A percentile compares a stretch with the other conserved stretches of the same genome.
phyloP scores from a whole-genome alignment of 805 yeast species.

The Scheffersomyces stipitis region DNA sequence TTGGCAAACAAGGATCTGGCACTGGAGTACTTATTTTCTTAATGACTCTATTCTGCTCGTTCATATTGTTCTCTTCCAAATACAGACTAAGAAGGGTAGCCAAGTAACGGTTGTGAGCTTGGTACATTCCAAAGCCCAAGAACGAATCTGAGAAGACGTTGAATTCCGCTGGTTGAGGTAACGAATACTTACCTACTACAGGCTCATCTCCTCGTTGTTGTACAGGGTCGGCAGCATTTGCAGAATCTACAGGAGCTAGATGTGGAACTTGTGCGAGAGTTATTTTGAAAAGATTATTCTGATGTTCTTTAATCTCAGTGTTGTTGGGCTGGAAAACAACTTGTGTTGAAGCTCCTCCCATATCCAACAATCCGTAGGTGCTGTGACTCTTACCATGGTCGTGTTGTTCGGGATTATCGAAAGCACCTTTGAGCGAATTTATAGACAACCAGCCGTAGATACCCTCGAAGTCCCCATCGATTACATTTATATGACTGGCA shows the following conservation, averaged over 20 bases:
- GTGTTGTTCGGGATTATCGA: conserved; percentile 36
- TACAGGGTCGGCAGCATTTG: too few species aligned
- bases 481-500: conserved; percentile 53
- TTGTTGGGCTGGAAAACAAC: conserved; percentile 60
- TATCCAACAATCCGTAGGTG: conserved; percentile 58
- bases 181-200: conserved; percentile 10
- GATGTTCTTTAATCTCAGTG: conserved; percentile 44
- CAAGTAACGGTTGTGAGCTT: conserved; percentile 51
- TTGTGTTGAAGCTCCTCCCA: conserved; percentile 70
- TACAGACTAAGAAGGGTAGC: conserved; percentile 29
- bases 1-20: conserved; percentile 60
- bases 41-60: conserved; percentile 10
- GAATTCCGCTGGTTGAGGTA: conserved; percentile 28
- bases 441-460: conserved; percentile 66
- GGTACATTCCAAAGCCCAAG: conserved; percentile 60
- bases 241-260: conserved; percentile 7
- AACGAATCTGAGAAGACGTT: conserved; percentile 55
- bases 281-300: conserved; percentile 46
- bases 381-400: conserved; percentile 44
- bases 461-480: conserved; percentile 68
- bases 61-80: conserved; percentile 14
- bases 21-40: conserved; percentile 26
- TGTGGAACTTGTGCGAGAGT: conserved; percentile 38
- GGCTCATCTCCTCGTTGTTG: too few species aligned
- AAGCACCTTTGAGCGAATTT: conserved; percentile 52